Evolutionary conservation across 371 early-diverging fungal species (phyloP).

Genomic region (Apophysomyces variabilis): DNA sequence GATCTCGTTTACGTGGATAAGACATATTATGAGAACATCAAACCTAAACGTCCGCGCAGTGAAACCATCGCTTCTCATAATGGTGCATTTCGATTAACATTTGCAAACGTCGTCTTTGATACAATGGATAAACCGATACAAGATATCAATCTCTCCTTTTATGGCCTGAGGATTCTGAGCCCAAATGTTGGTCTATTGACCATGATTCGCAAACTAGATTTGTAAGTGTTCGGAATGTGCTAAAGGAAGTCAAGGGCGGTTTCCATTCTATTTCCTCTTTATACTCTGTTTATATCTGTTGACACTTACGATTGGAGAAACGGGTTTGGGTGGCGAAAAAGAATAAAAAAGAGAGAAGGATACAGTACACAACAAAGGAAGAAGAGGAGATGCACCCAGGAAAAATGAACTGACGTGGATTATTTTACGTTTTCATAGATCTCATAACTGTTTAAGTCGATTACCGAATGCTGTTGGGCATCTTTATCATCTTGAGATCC

Average conservation of each 20-base stretch:
- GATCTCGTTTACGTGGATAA: constrained; percentile 47
- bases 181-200: constrained; percentile 26
- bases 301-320: no score
- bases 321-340: no score
- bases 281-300: no score
- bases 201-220: constrained; percentile 22
- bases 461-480: constrained; percentile 66
- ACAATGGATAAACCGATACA: constrained; percentile 22
- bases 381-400: background rate
- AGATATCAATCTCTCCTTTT: constrained; percentile 23
- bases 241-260: no score
- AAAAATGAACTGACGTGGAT: constrained; percentile 3
- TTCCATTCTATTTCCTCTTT: no score
- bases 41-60: constrained; percentile 2
- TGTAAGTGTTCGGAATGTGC: constrained; percentile 22
- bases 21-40: constrained; percentile 36
- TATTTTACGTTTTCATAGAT: constrained; percentile 17
- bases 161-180: constrained; percentile 22
- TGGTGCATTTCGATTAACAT: constrained; percentile 14
- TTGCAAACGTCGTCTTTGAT: constrained; percentile 5
- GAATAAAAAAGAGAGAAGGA: background rate
- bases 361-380: background rate
- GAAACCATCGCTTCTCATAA: constrained; percentile 14
- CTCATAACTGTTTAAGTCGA: constrained; percentile 21
- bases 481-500: constrained; percentile 52